A percentile compares a stretch with the other conserved stretches of the same genome.
These are phyloP conservation scores for Psidium guajava DNA, from an alignment of 345 rosid genomes.

Conservation along the genomic window DNA sequence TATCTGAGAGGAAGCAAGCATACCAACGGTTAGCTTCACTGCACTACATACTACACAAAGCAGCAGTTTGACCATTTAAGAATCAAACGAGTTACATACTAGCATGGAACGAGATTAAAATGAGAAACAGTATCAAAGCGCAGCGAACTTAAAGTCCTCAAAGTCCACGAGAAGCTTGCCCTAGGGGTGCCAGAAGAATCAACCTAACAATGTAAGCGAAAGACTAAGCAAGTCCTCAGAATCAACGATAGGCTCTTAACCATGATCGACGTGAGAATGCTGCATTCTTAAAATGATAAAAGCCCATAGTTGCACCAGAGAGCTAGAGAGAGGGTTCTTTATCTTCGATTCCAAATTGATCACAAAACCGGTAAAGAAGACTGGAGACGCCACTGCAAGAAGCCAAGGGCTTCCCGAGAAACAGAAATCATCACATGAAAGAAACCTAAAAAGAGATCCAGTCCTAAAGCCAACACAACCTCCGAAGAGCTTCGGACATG, in stretches of 20 bases:
- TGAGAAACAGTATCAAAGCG: not conserved
- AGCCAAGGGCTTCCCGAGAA: not conserved
- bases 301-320: not conserved
- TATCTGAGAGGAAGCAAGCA: slow-evolving; percentile 28
- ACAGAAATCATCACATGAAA: not conserved
- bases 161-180: not conserved
- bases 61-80: not conserved
- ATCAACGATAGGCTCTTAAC: not conserved
- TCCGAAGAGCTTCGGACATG: not conserved
- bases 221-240: not conserved
- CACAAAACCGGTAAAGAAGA: not conserved
- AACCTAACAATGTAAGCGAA: not conserved
- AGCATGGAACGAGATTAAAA: not conserved
- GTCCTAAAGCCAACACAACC: not conserved
- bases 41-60: not conserved
- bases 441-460: not conserved
- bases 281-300: not conserved
- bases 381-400: not conserved
- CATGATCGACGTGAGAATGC: not conserved
- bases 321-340: not conserved
- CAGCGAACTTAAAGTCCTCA: not conserved
- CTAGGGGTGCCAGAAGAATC: not conserved
- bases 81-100: not conserved
- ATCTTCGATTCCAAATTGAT: not conserved
- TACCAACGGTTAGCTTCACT: not conserved